phyloP scores from a whole-genome alignment of 371 early-diverging fungal genomes.

The Lichtheimia hyalospora region DNA sequence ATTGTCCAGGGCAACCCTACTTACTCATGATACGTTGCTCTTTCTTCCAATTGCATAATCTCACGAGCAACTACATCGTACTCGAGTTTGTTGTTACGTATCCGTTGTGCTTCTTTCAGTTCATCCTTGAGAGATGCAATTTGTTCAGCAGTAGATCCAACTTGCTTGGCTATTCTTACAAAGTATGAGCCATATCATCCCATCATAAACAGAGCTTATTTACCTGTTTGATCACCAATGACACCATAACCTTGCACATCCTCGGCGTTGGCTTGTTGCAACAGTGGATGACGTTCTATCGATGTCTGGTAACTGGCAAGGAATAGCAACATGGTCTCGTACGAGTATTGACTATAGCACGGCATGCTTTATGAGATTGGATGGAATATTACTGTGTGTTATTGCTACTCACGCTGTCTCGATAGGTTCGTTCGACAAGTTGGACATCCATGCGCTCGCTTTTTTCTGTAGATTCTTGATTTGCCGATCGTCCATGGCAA shows the following conservation, averaged over 20 bases:
- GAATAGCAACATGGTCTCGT: constrained; percentile 33
- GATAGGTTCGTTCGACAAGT: constrained; percentile 24
- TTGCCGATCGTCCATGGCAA: constrained; percentile 45
- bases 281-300: constrained; percentile 33
- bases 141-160: constrained; percentile 29
- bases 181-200: neutral
- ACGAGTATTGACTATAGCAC: constrained; percentile 28
- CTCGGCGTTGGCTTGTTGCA: constrained; percentile 47
- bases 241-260: constrained; percentile 46
- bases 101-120: constrained; percentile 43
- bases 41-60: constrained; percentile 44
- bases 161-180: constrained; percentile 19
- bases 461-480: constrained; percentile 37
- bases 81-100: constrained; percentile 51
- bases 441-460: constrained; percentile 22
- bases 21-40: constrained; percentile 52
- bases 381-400: neutral
- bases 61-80: constrained; percentile 60
- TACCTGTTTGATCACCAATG: constrained; percentile 43
- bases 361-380: neutral
- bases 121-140: constrained; percentile 46
- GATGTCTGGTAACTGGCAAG: constrained; percentile 37
- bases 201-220: neutral
- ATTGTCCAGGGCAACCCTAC: constrained; percentile 5
- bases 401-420: constrained; percentile 30